phyloP scores from a whole-genome alignment of 2,329 filamentous ascomycete species.

The Arthrobotrys pseudoclavata region DNA sequence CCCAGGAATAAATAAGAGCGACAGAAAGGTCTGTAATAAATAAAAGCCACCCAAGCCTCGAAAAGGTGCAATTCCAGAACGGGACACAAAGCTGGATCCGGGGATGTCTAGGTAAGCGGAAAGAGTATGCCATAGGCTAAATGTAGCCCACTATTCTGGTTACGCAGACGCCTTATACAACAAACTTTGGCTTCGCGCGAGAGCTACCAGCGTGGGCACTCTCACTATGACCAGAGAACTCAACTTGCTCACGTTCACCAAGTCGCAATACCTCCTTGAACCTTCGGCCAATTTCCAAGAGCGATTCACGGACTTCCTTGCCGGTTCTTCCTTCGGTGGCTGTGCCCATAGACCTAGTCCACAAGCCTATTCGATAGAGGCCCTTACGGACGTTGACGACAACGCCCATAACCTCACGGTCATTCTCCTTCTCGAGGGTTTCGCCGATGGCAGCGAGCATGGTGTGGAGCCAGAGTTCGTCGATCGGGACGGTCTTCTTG shows the following conservation, averaged over 20 bases:
- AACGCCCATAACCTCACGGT: constrained; percentile 98
- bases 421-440: constrained; percentile 89
- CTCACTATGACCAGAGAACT: constrained; percentile 97
- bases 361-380: constrained; percentile 97
- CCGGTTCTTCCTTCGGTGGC: constrained; percentile 81
- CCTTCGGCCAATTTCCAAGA: constrained; percentile 84
- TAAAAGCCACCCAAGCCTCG: constrained; percentile 14
- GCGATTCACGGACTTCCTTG: constrained; percentile 87
- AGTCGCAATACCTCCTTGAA: constrained; percentile 95
- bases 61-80: constrained; percentile 4
- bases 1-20: constrained; percentile 27
- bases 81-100: constrained; percentile 16
- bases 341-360: constrained; percentile 92
- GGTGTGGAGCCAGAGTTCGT: constrained; percentile 95
- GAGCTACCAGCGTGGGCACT: constrained; percentile 93
- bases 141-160: constrained; percentile 8
- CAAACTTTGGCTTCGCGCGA: constrained; percentile 93
- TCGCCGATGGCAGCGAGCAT: constrained; percentile 98
- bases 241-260: constrained; percentile 80
- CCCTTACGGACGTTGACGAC: constrained; percentile 99
- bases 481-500: constrained; percentile 90
- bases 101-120: constrained; percentile 9
- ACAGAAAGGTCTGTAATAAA: constrained; percentile 23
- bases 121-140: constrained; percentile 24
- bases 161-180: constrained; percentile 72